Conservation (phyloP, 306 rosid species). For the Neltuma alba region DNA sequence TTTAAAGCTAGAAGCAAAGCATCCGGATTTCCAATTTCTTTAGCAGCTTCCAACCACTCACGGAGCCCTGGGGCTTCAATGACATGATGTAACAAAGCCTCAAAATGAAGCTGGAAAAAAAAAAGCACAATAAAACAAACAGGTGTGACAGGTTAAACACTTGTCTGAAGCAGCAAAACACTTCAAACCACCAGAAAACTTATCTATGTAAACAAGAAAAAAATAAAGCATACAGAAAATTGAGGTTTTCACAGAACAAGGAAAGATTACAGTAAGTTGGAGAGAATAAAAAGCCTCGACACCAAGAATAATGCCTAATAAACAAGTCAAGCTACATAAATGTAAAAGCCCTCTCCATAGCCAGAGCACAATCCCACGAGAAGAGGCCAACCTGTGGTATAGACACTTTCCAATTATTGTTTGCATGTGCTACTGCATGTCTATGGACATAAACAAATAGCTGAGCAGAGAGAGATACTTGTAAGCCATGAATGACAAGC, state of each 20-base stretch:
- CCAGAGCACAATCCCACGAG: neutral
- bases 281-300: neutral
- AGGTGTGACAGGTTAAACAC: slow-evolving; percentile 4
- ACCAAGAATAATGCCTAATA: neutral
- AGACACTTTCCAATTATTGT: neutral
- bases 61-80: slow-evolving; percentile 76
- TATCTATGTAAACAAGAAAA: neutral
- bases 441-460: neutral
- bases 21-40: slow-evolving; percentile 89
- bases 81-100: slow-evolving; percentile 58
- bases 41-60: slow-evolving; percentile 85
- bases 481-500: neutral
- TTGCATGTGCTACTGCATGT: neutral
- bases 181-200: slow-evolving; percentile 6
- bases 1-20: slow-evolving; percentile 83
- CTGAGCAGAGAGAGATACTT: neutral
- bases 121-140: slow-evolving; percentile 9
- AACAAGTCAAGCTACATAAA: neutral
- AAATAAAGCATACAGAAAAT: neutral
- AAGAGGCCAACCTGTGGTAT: neutral
- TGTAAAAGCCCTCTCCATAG: neutral
- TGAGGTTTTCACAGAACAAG: neutral
- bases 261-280: neutral
- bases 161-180: neutral
- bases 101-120: slow-evolving; percentile 62